These are phyloP conservation scores for Solanum paucissectum DNA, from an alignment of 257 asterid genomes.

Conservation along the genomic window DNA sequence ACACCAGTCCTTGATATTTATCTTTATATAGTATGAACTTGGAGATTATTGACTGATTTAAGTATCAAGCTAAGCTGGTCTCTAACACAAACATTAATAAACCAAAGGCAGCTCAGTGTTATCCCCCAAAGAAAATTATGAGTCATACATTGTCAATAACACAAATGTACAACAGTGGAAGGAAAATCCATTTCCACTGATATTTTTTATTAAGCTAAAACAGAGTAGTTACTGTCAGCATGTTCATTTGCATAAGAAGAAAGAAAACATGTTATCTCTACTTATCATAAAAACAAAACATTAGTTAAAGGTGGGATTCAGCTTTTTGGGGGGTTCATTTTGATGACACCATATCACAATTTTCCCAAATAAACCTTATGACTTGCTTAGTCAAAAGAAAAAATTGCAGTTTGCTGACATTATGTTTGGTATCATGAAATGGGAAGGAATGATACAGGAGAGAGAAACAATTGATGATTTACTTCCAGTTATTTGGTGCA, in stretches of 20 bases:
- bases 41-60: background rate
- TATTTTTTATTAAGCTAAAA: background rate
- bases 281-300: background rate
- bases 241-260: background rate
- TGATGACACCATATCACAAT: background rate
- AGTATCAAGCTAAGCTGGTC: background rate
- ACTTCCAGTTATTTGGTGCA: background rate
- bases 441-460: background rate
- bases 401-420: background rate
- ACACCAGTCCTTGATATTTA: background rate
- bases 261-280: background rate
- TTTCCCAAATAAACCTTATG: background rate
- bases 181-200: background rate
- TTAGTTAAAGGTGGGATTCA: background rate
- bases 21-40: background rate
- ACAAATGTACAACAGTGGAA: background rate
- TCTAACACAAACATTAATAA: background rate
- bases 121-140: background rate
- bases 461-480: background rate
- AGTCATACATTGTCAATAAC: background rate
- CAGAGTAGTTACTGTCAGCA: background rate
- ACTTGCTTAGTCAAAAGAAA: background rate
- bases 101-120: background rate
- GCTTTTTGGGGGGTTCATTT: background rate
- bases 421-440: background rate